Conservation (phyloP, 257 asterid species). For the Penstemon barbatus region DNA sequence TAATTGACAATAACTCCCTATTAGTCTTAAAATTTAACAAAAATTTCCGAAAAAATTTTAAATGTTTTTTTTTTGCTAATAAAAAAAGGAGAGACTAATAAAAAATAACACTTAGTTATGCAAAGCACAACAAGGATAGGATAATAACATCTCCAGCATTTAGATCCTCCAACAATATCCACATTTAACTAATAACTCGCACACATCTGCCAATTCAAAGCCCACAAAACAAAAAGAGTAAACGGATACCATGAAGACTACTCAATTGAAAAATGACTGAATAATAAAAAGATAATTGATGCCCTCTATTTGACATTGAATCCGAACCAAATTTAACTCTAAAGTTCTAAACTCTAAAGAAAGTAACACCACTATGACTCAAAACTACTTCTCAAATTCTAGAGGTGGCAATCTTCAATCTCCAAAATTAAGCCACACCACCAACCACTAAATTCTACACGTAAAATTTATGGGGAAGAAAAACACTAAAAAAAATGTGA, state of each 20-base stretch:
- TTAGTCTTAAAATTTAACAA: no score
- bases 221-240: background rate
- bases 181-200: no score
- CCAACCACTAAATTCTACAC: slow-evolving; percentile 43
- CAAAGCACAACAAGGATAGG: no score
- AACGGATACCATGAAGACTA: background rate
- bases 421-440: slow-evolving; percentile 42
- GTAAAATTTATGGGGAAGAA: slow-evolving; percentile 13
- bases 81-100: no score
- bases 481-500: slow-evolving; percentile 32
- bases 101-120: no score
- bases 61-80: no score
- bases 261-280: background rate
- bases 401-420: slow-evolving; percentile 40
- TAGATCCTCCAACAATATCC: no score
- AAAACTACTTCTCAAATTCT: slow-evolving; percentile 46
- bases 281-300: background rate
- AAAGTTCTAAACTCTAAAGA: background rate
- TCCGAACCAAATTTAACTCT: slow-evolving; percentile 26
- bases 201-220: background rate
- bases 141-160: background rate
- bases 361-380: slow-evolving; percentile 29
- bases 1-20: no score
- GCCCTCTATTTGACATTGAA: background rate
- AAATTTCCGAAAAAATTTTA: no score